Base-by-base conservation (phyloP, 2,329 filamentous ascomycete species). In the Paraphaeosphaeria sporulosa region DNA sequence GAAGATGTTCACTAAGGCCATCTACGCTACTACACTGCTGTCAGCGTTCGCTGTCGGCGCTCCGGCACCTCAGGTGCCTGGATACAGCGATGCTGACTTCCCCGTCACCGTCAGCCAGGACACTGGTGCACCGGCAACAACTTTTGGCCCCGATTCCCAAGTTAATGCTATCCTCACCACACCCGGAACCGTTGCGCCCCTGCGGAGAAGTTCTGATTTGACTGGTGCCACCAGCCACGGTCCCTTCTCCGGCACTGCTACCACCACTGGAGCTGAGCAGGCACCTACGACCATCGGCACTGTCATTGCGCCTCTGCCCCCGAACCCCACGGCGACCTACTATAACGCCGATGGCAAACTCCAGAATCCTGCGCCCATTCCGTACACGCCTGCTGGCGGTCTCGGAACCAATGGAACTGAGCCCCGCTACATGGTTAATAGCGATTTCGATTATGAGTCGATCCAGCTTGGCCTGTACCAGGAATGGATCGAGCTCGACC, bases 401-500 rank as follows among this genome's bases (percentile, higher is more conserved):
- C 77, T 90, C 1, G 91, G 91, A 2, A 93, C 91, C 46, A 94
- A 94, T 61, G 91, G 91, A n/a, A 86, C 87, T 0, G 83, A 85
- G 46, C 91, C 91, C 1, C 86, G 93, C 1, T 94, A 94, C 77
- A 87, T 90, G 62, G 88, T 91, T 0, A 84, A 92, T 69, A 92
- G 89, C 64, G 92, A 96, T 71, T 95, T 93, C 71, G 92, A 95
- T 76, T 95, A 90, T 73, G 85, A 94, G 74, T 93, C 90, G 0
- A 83, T 95, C 32, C 85, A 88, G 0, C 82, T 95, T 13, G 90
- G 86, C 13, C 81, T 94, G 0, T 94, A 94, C 73, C 90, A 93
- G 69, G 92, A 95, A 77, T 95, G 87, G 85, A 93, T 94, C 56
- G 91, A 95, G 78, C 83, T 95, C 1, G 92, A 95, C 72, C 83